A percentile compares a stretch with the other conserved stretches of the same genome.
phyloP scores from a whole-genome alignment of 73 alveolate species.

The Paramecium tetraurelia region DNA sequence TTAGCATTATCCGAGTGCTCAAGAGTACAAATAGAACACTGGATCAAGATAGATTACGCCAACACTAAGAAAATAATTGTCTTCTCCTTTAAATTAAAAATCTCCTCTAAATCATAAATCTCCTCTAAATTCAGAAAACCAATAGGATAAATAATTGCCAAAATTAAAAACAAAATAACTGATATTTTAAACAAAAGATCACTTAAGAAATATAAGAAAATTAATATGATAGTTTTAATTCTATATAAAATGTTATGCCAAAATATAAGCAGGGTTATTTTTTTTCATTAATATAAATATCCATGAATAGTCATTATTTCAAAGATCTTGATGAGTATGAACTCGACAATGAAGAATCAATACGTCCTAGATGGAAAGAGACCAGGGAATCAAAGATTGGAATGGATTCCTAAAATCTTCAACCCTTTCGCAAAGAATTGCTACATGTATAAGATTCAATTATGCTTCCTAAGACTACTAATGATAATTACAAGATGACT shows the following conservation, averaged over 20 bases:
- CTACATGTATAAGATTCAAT: background rate
- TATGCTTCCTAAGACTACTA: background rate
- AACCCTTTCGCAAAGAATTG: background rate
- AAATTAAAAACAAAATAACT: background rate
- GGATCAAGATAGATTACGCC: background rate
- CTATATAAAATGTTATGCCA: background rate
- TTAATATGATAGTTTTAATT: background rate
- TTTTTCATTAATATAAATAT: background rate
- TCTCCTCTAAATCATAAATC: background rate
- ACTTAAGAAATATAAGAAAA: background rate
- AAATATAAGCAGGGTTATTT: background rate
- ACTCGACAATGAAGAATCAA: background rate
- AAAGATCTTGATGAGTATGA: background rate
- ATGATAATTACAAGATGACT: background rate
- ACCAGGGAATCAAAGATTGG: background rate
- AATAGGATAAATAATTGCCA: background rate
- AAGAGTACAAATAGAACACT: background rate
- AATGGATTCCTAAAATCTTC: background rate
- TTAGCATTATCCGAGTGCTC: background rate
- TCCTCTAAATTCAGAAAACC: background rate
- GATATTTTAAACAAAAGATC: background rate
- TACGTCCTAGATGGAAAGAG: background rate
- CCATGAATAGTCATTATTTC: background rate
- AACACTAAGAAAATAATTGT: background rate
- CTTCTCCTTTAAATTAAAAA: constrained; percentile 4